Conservation (phyloP, 2,329 filamentous ascomycete genomes). For the Penicillium sclerotiorum region DNA sequence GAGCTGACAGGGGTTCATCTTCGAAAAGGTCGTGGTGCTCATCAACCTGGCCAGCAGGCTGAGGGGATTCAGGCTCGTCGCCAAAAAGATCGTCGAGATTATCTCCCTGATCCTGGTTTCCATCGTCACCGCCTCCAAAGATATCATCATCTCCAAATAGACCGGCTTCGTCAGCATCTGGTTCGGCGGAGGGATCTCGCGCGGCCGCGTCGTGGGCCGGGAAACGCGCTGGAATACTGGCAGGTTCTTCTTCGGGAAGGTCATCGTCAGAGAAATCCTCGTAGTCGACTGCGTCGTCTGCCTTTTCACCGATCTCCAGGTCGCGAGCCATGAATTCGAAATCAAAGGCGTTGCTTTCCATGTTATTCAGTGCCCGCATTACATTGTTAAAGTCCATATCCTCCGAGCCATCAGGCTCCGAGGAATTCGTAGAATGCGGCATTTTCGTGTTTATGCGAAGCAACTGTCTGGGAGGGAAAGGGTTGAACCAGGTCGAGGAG, state of each 20-base stretch:
- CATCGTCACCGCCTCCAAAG: slow-evolving; percentile 29
- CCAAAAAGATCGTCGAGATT: slow-evolving; percentile 54
- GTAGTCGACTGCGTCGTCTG: slow-evolving; percentile 87
- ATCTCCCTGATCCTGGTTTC: slow-evolving; percentile 34
- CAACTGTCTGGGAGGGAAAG: too few relatives aligned
- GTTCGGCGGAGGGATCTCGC: slow-evolving; percentile 28
- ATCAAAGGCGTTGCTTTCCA: slow-evolving; percentile 34
- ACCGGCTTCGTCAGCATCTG: slow-evolving; percentile 43
- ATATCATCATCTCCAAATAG: slow-evolving; percentile 30
- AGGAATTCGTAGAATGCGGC: slow-evolving; percentile 42
- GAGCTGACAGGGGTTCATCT: slow-evolving; percentile 23
- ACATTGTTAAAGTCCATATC: slow-evolving; percentile 46
- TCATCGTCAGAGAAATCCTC: slow-evolving; percentile 93
- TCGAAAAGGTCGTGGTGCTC: slow-evolving; percentile 37
- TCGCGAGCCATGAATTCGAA: slow-evolving; percentile 46
- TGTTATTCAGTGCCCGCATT: slow-evolving; percentile 46
- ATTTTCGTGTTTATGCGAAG: too few relatives aligned
- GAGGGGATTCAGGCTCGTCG: slow-evolving; percentile 43
- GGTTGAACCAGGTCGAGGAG: background rate
- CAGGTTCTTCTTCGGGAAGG: slow-evolving; percentile 65
- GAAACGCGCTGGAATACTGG: slow-evolving; percentile 14
- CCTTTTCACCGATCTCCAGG: slow-evolving; percentile 68
- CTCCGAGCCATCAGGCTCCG: slow-evolving; percentile 32
- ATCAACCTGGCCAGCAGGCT: slow-evolving; percentile 33
- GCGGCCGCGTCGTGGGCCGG: slow-evolving; percentile 61